Evolutionary conservation across 768 basidiomycete species (phyloP), one percentile per base, ranked within the genome.

Genomic region (Trametes punicea): DNA sequence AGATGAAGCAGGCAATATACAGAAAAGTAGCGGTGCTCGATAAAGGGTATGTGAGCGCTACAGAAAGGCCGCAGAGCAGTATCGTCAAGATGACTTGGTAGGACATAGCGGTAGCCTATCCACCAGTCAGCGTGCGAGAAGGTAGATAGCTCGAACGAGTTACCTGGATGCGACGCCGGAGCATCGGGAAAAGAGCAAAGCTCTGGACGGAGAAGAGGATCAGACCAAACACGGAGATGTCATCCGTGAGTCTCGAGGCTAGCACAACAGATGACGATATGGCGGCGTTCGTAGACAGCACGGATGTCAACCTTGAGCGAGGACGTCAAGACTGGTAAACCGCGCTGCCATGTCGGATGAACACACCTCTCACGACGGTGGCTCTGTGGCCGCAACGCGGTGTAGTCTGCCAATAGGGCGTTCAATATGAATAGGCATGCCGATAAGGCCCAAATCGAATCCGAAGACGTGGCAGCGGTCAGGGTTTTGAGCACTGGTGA

Each of bases 371-470:
- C 87, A 56, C 80, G 81, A 33, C 74, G 67, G 55, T 74, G 74
- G 55, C 73, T 75, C 52, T 73, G 69, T 39, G 71, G 67, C 54
- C 74, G 71, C 50, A 73, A 71, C 57, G 78, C 75, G 57, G 83
- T 81, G 68, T 93, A 96, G 71, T 97, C 93, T 13, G 89, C 89
- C 45, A 98, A 74, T 55, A 95, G 74, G 18, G 85, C 78, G 68
- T 95, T 93, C 34, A 97, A 74, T 49, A 83, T 75, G 70, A 98
- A 91, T 40, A 98, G 81, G 48, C 79, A 77, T 3, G 90, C 90
- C n/a, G 93, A 83, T 47, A 98, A 73, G 6, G 96, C 94, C 93
- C 93, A 98, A 61, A 98, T 95, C 26, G 93, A 93, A 70, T 99
- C 97, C 11, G 90, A 90, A 34, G 96, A 97, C 4, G 95, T 98